Evolutionary conservation across 306 rosid genomes (phyloP).

Genomic region (Castanospermum australe): DNA sequence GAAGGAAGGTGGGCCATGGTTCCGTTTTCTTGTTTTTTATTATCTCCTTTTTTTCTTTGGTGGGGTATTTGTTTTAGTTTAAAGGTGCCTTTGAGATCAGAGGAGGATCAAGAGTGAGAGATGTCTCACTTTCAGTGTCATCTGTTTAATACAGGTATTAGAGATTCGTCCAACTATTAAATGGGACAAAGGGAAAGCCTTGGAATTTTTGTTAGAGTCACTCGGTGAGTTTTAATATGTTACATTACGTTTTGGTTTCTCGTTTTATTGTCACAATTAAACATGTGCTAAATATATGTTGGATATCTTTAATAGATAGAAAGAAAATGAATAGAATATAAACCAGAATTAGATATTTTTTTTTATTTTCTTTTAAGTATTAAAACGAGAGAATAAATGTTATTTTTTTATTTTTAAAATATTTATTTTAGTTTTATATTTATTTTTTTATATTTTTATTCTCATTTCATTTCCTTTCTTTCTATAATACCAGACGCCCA

Average conservation of each 20-base stretch:
- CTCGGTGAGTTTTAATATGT: constrained; percentile 58
- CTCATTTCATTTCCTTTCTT: too few species aligned
- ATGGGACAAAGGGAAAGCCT: constrained; percentile 95
- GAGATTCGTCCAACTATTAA: constrained; percentile 88
- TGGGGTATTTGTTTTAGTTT: background rate
- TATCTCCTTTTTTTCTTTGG: background rate
- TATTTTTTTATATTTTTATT: too few species aligned
- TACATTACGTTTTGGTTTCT: background rate
- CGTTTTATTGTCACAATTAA: background rate
- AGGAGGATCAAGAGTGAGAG: background rate
- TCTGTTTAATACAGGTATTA: constrained; percentile 51
- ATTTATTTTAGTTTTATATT: too few species aligned
- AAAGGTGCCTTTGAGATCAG: background rate
- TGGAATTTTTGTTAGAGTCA: constrained; percentile 79
- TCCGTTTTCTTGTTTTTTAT: background rate
- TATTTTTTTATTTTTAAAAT: too few species aligned
- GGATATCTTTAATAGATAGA: too few species aligned
- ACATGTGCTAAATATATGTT: constrained; percentile 17
- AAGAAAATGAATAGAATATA: too few species aligned
- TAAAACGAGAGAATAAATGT: too few species aligned
- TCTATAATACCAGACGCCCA: too few species aligned
- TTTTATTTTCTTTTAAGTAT: too few species aligned
- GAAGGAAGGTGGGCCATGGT: constrained; percentile 71
- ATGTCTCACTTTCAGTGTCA: constrained; percentile 24
- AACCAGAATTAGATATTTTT: too few species aligned